Evolutionary conservation across 2,329 filamentous ascomycete genomes (phyloP).

Genomic region (Juglanconis oblonga): DNA sequence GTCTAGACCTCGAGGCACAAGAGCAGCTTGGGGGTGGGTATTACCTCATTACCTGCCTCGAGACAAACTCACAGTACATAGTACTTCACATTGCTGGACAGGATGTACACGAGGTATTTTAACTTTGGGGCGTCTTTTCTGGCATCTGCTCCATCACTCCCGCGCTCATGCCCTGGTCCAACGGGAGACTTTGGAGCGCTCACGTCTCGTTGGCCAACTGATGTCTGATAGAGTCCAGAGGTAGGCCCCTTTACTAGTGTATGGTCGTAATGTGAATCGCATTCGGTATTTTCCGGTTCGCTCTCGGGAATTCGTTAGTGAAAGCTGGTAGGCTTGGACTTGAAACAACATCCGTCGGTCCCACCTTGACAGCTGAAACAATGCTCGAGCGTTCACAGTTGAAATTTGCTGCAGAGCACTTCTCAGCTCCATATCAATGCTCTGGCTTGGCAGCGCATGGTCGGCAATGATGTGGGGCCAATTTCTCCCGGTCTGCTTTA

Average conservation of each 20-base stretch:
- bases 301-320: too few relatives aligned
- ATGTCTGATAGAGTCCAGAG: neutral
- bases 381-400: neutral
- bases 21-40: neutral
- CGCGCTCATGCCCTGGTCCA: neutral
- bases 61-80: neutral
- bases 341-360: neutral
- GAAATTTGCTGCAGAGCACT: neutral
- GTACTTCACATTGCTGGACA: neutral
- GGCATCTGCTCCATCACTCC: slow-evolving; percentile 26
- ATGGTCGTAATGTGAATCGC: neutral
- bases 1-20: neutral
- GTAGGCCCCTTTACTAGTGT: neutral
- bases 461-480: too few relatives aligned
- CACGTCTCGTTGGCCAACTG: neutral
- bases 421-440: neutral
- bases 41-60: neutral
- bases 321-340: neutral
- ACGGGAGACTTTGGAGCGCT: neutral
- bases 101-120: neutral
- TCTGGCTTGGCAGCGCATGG: too few relatives aligned
- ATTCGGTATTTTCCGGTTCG: neutral
- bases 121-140: neutral
- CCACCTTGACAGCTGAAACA: neutral
- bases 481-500: too few relatives aligned